Percentiles rank a stretch among this genome's conserved stretches.
These are phyloP conservation scores for Mycosarcoma mackinlayi DNA, from an alignment of 1,284 basidiomycete genomes.

Conservation along the genomic window DNA sequence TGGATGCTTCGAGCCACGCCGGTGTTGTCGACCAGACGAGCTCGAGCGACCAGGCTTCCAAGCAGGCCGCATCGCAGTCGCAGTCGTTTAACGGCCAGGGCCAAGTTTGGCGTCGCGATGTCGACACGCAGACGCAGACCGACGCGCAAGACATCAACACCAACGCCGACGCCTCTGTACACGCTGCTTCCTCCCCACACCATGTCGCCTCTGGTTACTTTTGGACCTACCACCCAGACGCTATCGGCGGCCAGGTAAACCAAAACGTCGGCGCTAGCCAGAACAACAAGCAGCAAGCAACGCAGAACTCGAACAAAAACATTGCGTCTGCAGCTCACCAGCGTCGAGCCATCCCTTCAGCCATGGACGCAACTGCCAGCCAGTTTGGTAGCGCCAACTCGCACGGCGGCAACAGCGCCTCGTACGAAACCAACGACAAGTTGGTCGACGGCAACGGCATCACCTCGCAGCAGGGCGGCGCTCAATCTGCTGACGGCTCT, in stretches of 20 bases:
- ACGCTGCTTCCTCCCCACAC: conserved; percentile 4
- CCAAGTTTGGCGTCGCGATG: conserved; percentile 20
- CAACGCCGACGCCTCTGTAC: conserved; percentile 22
- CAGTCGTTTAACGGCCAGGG: too few relatives aligned
- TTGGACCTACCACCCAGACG: conserved; percentile 32
- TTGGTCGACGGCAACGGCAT: conserved; percentile 26
- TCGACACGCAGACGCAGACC: conserved; percentile 23
- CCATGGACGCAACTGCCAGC: conserved; percentile 9
- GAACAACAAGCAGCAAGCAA: conserved; percentile 28
- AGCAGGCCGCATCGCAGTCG: conserved; percentile 32
- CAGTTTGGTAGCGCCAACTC: conserved; percentile 31
- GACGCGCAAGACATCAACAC: conserved; percentile 16
- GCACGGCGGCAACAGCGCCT: conserved; percentile 15
- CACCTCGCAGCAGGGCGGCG: conserved; percentile 22
- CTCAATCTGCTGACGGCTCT: conserved; percentile 24
- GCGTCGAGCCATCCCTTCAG: conserved; percentile 7
- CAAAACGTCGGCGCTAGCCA: conserved; percentile 23
- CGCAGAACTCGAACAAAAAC: conserved; percentile 13
- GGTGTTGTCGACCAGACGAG: conserved; percentile 25
- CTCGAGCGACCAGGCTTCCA: conserved; percentile 21
- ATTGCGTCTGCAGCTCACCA: too few relatives aligned
- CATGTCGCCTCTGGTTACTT: conserved; percentile 20
- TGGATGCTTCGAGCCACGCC: conserved; percentile 31
- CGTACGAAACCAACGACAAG: conserved; percentile 35
- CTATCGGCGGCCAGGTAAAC: conserved; percentile 14